A percentile compares a stretch with the other conserved stretches of the same genome.
phyloP scores from a whole-genome alignment of 768 basidiomycete species.

The Lentinula boryana region DNA sequence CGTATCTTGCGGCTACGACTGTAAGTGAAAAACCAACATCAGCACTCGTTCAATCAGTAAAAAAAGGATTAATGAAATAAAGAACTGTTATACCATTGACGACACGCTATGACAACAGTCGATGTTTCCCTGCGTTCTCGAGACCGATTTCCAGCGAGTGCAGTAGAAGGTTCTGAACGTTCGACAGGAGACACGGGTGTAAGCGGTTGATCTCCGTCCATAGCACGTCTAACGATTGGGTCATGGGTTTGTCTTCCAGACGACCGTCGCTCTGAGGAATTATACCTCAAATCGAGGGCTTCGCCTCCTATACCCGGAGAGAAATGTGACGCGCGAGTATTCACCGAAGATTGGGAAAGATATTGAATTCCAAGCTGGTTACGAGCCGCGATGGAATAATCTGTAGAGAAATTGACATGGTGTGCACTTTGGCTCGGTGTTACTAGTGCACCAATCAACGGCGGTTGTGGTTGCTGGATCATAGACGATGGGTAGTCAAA shows the following conservation, averaged over 20 bases:
- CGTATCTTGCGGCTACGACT: constrained; percentile 83
- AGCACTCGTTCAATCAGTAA: constrained; percentile 25
- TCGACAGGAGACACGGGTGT: constrained; percentile 27
- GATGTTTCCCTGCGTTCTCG: constrained; percentile 54
- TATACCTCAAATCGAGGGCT: constrained; percentile 32
- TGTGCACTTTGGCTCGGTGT: constrained; percentile 34
- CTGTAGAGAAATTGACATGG: constrained; percentile 33
- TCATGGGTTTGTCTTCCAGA: constrained; percentile 42
- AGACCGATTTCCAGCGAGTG: constrained; percentile 21
- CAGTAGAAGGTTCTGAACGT: constrained; percentile 27
- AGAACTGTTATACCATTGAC: constrained; percentile 54
- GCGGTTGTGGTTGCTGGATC: constrained; percentile 38
- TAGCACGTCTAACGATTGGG: constrained; percentile 30
- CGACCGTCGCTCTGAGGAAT: constrained; percentile 37
- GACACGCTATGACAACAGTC: constrained; percentile 75
- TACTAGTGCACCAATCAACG: constrained; percentile 43
- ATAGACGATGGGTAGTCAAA: constrained; percentile 44
- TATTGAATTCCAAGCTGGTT: constrained; percentile 41
- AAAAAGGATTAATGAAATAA: constrained; percentile 34
- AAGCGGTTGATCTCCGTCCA: constrained; percentile 23
- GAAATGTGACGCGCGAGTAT: constrained; percentile 34
- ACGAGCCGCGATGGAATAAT: constrained; percentile 37
- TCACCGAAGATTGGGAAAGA: constrained; percentile 31
- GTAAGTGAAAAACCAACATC: constrained; percentile 22
- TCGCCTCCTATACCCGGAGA: constrained; percentile 25